Conservation (phyloP, 257 asterid genomes). For the Henckelia pumila region DNA sequence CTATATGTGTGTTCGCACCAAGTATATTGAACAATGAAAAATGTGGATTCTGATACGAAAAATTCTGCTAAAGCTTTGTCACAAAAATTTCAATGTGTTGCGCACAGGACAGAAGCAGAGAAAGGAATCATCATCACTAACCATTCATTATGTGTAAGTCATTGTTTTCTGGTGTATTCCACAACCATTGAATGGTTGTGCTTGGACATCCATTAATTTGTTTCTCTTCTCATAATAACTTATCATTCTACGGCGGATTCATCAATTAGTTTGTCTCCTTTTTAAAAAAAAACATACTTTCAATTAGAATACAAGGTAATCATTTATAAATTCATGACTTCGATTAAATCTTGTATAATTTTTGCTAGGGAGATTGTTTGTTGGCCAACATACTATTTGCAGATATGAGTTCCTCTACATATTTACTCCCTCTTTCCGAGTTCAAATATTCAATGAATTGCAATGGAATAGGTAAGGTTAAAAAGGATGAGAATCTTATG, state of each 20-base stretch:
- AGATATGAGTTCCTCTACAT: conserved; percentile 1
- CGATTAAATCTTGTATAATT: not conserved
- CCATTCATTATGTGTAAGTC: conserved; percentile 82
- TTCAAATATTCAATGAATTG: not conserved
- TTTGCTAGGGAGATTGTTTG: not conserved
- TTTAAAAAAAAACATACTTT: not conserved
- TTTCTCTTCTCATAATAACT: not conserved
- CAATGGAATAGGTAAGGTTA: conserved; percentile 5
- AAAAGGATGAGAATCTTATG: conserved; percentile 4
- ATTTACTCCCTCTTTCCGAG: not conserved
- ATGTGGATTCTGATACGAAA: conserved; percentile 10
- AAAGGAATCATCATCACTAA: conserved; percentile 87
- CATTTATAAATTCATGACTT: not conserved
- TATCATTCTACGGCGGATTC: not conserved
- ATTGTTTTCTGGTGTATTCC: conserved; percentile 25
- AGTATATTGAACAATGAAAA: conserved; percentile 17
- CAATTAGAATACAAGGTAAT: not conserved
- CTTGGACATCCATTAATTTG: not conserved
- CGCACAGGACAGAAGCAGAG: conserved; percentile 92
- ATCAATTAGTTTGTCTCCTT: too few species aligned
- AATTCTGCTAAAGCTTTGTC: conserved; percentile 9
- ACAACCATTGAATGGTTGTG: conserved; percentile 10
- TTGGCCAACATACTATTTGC: not conserved
- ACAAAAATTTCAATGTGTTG: conserved; percentile 24
- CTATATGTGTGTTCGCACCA: not conserved